These are phyloP conservation scores for Corynascus novoguineensis DNA, from an alignment of 495 filamentous ascomycete species.

Conservation along the genomic window DNA sequence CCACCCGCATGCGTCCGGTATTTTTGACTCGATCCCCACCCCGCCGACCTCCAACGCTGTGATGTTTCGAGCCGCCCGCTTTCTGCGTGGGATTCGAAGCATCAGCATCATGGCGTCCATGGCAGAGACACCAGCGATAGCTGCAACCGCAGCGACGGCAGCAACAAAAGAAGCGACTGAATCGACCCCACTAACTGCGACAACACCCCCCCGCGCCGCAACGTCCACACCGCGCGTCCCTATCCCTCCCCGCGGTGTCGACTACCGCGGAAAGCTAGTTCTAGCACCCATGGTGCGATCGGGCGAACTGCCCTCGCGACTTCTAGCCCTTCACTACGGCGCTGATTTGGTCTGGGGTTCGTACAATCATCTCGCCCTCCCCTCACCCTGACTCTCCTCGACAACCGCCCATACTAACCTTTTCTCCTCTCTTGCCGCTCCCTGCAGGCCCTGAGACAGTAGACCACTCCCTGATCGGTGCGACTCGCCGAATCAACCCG, in stretches of 20 bases:
- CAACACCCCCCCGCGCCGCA: slow-evolving; percentile 32
- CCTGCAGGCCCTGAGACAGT: slow-evolving; percentile 79
- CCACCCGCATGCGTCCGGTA: background rate
- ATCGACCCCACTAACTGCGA: background rate
- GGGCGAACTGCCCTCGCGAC: slow-evolving; percentile 84
- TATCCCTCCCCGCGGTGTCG: slow-evolving; percentile 82
- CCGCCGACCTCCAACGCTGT: background rate
- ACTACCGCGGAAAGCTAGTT: slow-evolving; percentile 88
- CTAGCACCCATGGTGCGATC: slow-evolving; percentile 97
- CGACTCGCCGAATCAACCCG: slow-evolving; percentile 66
- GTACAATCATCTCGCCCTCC: slow-evolving; percentile 18
- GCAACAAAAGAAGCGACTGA: slow-evolving; percentile 1
- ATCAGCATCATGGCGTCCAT: slow-evolving; percentile 8
- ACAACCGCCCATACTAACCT: background rate
- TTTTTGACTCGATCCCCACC: background rate
- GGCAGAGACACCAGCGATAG: background rate
- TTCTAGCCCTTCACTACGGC: slow-evolving; percentile 85
- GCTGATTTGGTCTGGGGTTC: slow-evolving; percentile 93
- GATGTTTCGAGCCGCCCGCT: slow-evolving; percentile 15
- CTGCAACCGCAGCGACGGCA: background rate
- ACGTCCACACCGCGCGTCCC: slow-evolving; percentile 57
- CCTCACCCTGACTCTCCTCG: slow-evolving; percentile 6
- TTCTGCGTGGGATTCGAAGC: slow-evolving; percentile 9
- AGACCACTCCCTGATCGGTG: slow-evolving; percentile 83
- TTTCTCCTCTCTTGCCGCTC: background rate